phyloP scores from a whole-genome alignment of 2,329 filamentous ascomycete species.

The Camillea tinctor region DNA sequence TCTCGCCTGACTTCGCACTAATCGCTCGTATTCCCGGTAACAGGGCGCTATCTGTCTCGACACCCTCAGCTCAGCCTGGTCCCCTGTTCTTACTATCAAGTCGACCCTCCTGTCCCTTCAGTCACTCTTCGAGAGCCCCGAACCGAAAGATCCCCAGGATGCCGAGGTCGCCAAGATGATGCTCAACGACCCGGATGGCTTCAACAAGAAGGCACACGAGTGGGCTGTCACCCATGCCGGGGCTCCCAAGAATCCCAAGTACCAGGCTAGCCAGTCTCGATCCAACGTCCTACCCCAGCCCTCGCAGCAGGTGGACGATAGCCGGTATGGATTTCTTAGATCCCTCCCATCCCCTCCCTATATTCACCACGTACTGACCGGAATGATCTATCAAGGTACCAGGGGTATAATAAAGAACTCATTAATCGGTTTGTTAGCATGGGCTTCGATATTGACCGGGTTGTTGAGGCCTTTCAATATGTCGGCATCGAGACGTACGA shows the following conservation, averaged over 20 bases:
- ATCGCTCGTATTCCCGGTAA: background rate
- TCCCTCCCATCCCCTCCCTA: background rate
- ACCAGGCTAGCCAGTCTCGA: constrained; percentile 24
- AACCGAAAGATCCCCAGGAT: constrained; percentile 95
- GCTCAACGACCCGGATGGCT: constrained; percentile 72
- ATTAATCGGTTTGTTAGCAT: constrained; percentile 83
- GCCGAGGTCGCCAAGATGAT: constrained; percentile 93
- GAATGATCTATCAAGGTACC: constrained; percentile 58
- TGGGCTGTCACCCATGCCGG: constrained; percentile 86
- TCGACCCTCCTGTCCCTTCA: constrained; percentile 90
- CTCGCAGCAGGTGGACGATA: constrained; percentile 46
- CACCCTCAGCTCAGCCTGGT: constrained; percentile 87
- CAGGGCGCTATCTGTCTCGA: constrained; percentile 97
- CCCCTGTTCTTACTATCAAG: constrained; percentile 94
- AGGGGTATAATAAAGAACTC: constrained; percentile 81
- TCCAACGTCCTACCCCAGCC: constrained; percentile 45
- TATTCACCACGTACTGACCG: constrained; percentile 5
- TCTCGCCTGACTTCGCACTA: background rate
- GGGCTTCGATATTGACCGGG: constrained; percentile 86
- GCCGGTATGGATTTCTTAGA: constrained; percentile 30
- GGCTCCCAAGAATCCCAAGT: constrained; percentile 54
- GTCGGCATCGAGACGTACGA: constrained; percentile 77
- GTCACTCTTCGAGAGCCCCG: constrained; percentile 87
- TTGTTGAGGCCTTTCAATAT: constrained; percentile 79
- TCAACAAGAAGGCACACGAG: constrained; percentile 78